Conservation (phyloP, 257 asterid species). For the Solanum appendiculatum region DNA sequence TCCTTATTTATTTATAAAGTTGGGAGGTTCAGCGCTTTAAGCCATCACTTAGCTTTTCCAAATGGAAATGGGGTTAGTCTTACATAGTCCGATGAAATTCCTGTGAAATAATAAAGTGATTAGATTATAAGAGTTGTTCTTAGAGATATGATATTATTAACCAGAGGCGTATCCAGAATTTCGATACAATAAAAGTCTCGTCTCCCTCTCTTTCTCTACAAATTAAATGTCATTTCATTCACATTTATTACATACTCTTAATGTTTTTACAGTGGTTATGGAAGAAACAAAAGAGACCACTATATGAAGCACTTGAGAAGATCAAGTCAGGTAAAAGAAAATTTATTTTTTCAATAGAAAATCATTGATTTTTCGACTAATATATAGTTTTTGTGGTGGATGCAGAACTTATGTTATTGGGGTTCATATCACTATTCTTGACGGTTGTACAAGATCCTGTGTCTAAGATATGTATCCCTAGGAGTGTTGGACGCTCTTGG, state of each 20-base stretch:
- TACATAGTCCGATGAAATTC: too few relatives aligned
- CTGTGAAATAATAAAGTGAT: too few relatives aligned
- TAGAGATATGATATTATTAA: background rate
- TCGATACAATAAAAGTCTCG: too few relatives aligned
- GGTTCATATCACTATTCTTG: conserved; percentile 18
- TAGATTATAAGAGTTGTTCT: background rate
- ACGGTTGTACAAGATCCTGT: conserved; percentile 4
- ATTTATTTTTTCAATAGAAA: background rate
- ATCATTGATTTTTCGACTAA: background rate
- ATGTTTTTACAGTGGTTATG: conserved; percentile 10
- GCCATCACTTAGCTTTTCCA: too few relatives aligned
- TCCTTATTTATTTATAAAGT: too few relatives aligned
- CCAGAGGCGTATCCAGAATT: too few relatives aligned
- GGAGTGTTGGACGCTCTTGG: conserved; percentile 10
- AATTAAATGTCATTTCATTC: background rate
- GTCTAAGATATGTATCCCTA: conserved; percentile 6
- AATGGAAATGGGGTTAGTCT: too few relatives aligned
- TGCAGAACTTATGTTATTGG: conserved; percentile 18
- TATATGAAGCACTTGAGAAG: conserved; percentile 20
- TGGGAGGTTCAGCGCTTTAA: too few relatives aligned
- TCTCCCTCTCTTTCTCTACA: background rate
- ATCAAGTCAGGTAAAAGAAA: conserved; percentile 10
- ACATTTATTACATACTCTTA: background rate
- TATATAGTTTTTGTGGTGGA: background rate
- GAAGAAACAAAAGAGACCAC: conserved; percentile 10